Base-by-base conservation (phyloP, 805 yeast genomes). In the Yamadazyma philogaea region DNA sequence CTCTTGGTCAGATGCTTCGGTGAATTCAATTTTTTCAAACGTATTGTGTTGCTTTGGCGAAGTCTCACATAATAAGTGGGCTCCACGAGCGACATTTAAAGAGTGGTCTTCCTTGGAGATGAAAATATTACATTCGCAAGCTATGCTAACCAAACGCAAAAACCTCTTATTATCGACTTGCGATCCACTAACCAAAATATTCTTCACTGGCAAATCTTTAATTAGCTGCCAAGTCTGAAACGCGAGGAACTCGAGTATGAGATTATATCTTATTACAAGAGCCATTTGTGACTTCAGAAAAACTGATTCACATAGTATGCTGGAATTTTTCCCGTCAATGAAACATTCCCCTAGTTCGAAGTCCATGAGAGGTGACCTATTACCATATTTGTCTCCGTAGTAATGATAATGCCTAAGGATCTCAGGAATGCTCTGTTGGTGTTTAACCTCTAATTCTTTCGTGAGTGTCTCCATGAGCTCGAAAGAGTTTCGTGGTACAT, bases 381-480 rank as follows among this genome's bases (percentile, higher is more conserved):
- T 80, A 0, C 85, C 85, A 37, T 68, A 64, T 16, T 75, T 66
- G 53, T 79, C 83, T 1, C 84, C 84, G 49, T 77, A 77, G 41
- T 68, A 66, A 42, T 74, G 65, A 57, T 63, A 64, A 43, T 70
- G 52, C 36, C 56, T 65, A 1, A 72, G 51, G 3, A 62, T 40
- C 19, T 51, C 53, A 41, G 61, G 45, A 16, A 62, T 55, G 8
- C 53, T 27, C 17, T 35, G 17, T 0, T 37, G 11, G 16, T 46
- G 28, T 18, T 40, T n/a, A 3, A 5, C 12, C 37, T 64, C 70
- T 10, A 63, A 19, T 5, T 30, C 34, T 7, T 4, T 19, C 15
- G 68, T 64, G 20, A 47, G 44, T 1, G 21, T 20, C 34, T 65
- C 68, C 6, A 61, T 42, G 10, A 24, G 30, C 10, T 30, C 49